Evolutionary conservation across 176 grass and related monocot species (phyloP), one percentile per base, ranked within the genome.

Genomic region (Luzula sylvatica): DNA sequence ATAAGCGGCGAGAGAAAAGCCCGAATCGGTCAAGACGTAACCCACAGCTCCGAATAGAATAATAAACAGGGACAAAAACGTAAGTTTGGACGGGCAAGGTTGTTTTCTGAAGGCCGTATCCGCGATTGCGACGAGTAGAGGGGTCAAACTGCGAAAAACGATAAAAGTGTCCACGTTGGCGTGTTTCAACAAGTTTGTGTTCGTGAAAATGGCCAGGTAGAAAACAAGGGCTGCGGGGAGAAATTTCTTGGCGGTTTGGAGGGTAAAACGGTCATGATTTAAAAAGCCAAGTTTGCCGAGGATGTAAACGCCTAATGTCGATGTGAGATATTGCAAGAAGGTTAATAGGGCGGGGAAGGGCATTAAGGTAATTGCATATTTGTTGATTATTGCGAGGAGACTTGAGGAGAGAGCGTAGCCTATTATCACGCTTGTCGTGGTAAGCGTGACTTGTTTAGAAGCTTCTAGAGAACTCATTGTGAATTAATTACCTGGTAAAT

Each of bases 121-220:
- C 1, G 87, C 87, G 3, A 93, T 82, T 48, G 87, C 87, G 50
- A 93, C 87, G 48, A 93, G 35, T 29, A 93, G 81, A 0, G 81
- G 87, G 12, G 81, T 93, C 70, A 93, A 62, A 25, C 77, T 86
- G 56, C 87, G 79, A 59, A 93, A 93, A 15, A 93, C 77, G 38
- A 93, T 86, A 41, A 93, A 93, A 0, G 87, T 93, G 62, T 93
- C 87, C 2, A 86, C 81, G 47, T 93, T 93, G 50, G 87, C 87
- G 45, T 93, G 87, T 42, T 15, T 15, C 42, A 93, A 70, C 50
- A 93, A 82, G 49, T 93, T 86, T 59, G 87, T 93, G 61, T 93
- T 93, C 4, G 87, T 93, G 70, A 93, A 93, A 71, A 93, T 93
- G 56, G 87, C 87, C 23, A 93, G 77, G 70, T 93, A 93, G 55